Evolutionary conservation across 2,329 filamentous ascomycete genomes (phyloP).

Genomic region (Endocalyx cinctus): DNA sequence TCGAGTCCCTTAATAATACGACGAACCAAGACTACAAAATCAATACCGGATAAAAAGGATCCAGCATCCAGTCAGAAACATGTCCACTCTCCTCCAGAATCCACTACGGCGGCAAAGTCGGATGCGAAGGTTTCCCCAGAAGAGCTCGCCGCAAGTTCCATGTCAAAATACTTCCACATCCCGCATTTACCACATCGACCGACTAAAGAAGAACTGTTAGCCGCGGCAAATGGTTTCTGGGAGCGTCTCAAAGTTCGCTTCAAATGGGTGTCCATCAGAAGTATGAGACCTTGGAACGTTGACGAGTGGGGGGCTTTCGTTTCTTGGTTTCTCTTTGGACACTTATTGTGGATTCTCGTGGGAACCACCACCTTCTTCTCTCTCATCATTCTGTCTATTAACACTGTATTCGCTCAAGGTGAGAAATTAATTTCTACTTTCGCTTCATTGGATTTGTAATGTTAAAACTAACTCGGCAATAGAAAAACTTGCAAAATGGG

Average conservation of each 20-base stretch:
- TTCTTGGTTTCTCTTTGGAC: conserved; percentile 91
- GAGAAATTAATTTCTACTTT: conserved; percentile 22
- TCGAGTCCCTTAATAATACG: conserved; percentile 16
- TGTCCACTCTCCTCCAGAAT: conserved; percentile 7
- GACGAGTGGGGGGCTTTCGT: conserved; percentile 94
- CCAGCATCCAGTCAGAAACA: conserved; percentile 14
- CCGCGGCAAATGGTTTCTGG: conserved; percentile 90
- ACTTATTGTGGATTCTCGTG: conserved; percentile 91
- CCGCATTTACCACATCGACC: conserved; percentile 79
- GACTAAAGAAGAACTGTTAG: conserved; percentile 87
- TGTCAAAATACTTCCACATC: conserved; percentile 55
- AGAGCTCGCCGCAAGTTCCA: conserved; percentile 39
- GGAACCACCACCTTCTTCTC: conserved; percentile 98
- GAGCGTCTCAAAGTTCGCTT: conserved; percentile 84
- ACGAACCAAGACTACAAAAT: conserved; percentile 27
- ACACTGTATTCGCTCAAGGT: conserved; percentile 95
- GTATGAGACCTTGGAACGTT: conserved; percentile 86
- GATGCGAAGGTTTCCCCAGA: conserved; percentile 15
- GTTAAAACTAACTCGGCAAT: conserved; percentile 13
- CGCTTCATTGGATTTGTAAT: background rate
- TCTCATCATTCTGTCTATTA: conserved; percentile 82
- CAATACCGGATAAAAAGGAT: conserved; percentile 19
- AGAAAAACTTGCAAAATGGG: conserved; percentile 90
- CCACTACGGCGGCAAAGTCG: conserved; percentile 10
- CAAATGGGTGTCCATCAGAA: conserved; percentile 97